Percentiles rank a stretch among this genome's conserved stretches.
phyloP scores from a whole-genome alignment of 345 rosid genomes.

The Noccaea caerulescens region DNA sequence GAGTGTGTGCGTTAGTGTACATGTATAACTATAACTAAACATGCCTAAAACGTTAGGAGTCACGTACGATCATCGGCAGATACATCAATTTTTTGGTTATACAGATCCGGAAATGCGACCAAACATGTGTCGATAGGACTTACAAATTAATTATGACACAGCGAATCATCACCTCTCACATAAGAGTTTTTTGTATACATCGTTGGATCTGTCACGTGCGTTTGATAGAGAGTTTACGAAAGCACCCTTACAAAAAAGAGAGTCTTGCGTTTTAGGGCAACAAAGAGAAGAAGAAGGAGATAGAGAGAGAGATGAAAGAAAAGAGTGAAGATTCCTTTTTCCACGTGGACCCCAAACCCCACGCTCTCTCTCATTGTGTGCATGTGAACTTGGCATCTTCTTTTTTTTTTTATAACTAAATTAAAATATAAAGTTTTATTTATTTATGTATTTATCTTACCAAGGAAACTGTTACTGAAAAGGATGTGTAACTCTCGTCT shows the following conservation, averaged over 20 bases:
- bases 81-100: constrained; percentile 16
- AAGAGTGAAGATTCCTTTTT: constrained; percentile 41
- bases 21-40: not conserved
- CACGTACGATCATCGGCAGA: constrained; percentile 27
- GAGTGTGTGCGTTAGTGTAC: constrained; percentile 14
- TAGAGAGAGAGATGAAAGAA: constrained; percentile 13
- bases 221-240: not conserved
- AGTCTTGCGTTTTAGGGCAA: constrained; percentile 44
- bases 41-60: constrained; percentile 24
- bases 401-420: not conserved
- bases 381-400: constrained; percentile 50
- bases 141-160: constrained; percentile 19
- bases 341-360: constrained; percentile 47
- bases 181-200: not conserved
- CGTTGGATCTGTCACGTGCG: constrained; percentile 42
- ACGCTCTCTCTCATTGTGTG: constrained; percentile 46
- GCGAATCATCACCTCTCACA: constrained; percentile 24
- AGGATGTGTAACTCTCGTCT: constrained; percentile 45
- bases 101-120: constrained; percentile 37
- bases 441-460: constrained; percentile 26
- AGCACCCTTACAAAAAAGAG: constrained; percentile 7
- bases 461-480: constrained; percentile 46
- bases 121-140: constrained; percentile 45
- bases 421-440: constrained; percentile 9
- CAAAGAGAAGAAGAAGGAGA: constrained; percentile 29